A percentile compares a stretch with the other conserved stretches of the same genome.
phyloP scores from a whole-genome alignment of 306 rosid species.

The Chamaecrista fasciculata region DNA sequence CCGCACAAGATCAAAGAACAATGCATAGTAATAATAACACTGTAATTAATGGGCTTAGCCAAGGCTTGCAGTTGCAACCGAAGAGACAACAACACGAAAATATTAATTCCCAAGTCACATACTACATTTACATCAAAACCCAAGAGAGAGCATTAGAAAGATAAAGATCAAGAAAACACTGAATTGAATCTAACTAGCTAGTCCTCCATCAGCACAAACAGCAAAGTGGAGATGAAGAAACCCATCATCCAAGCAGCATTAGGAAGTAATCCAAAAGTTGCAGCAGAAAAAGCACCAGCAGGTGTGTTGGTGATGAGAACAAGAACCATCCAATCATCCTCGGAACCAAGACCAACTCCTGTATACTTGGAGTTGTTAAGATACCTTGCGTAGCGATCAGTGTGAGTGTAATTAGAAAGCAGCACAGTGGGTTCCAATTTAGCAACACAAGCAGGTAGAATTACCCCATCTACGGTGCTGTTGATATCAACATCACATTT shows the following conservation, averaged over 20 bases:
- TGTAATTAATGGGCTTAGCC: background rate
- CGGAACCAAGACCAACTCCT: constrained; percentile 70
- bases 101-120: background rate
- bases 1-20: background rate
- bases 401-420: constrained; percentile 52
- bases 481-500: constrained; percentile 55
- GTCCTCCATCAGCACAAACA: background rate
- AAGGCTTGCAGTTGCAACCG: background rate
- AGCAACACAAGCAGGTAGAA: constrained; percentile 62
- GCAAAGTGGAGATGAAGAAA: background rate
- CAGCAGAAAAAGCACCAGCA: constrained; percentile 51
- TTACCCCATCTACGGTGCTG: constrained; percentile 48
- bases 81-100: background rate
- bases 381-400: constrained; percentile 39
- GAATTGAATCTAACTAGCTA: background rate
- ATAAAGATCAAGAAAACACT: background rate
- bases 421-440: constrained; percentile 43
- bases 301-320: constrained; percentile 53
- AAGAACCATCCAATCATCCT: constrained; percentile 84
- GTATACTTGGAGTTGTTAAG: constrained; percentile 62
- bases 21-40: background rate
- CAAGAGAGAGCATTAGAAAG: background rate
- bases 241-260: constrained; percentile 1
- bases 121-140: background rate
- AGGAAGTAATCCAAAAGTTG: constrained; percentile 30